Percentiles rank a stretch among this genome's conserved stretches.
Evolutionary conservation across 2,329 filamentous ascomycete species (phyloP).

Genomic region (Helotiales sp.): DNA sequence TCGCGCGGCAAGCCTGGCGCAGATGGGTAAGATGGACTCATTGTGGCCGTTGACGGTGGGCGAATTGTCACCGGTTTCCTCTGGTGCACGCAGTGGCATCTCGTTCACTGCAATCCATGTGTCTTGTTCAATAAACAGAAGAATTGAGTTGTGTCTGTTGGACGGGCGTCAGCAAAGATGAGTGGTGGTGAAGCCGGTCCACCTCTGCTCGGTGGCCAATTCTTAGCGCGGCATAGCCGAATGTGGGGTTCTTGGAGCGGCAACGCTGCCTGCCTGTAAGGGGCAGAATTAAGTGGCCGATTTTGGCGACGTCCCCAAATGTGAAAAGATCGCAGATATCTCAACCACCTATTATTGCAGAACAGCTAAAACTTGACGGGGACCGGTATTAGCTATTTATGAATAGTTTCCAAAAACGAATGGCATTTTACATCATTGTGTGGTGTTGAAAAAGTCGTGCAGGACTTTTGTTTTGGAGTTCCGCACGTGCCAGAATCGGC

Average conservation of each 20-base stretch:
- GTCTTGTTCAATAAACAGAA: slow-evolving; percentile 18
- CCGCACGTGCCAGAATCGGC: too few species aligned
- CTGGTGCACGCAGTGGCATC: slow-evolving; percentile 37
- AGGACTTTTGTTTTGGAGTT: too few species aligned
- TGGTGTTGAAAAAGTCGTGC: too few species aligned
- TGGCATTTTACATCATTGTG: too few species aligned
- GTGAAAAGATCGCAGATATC: too few species aligned
- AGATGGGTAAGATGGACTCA: slow-evolving; percentile 36
- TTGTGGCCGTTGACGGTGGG: slow-evolving; percentile 27
- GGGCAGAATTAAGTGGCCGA: too few species aligned
- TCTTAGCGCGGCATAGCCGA: slow-evolving; percentile 23
- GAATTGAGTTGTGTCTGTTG: slow-evolving; percentile 7
- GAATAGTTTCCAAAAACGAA: too few species aligned
- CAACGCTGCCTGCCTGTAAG: too few species aligned
- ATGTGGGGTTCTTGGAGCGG: slow-evolving; percentile 20
- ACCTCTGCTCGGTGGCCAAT: slow-evolving; percentile 7
- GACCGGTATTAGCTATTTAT: too few species aligned
- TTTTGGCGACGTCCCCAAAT: too few species aligned
- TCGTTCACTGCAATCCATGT: slow-evolving; percentile 37
- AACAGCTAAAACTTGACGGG: too few species aligned
- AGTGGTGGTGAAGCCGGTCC: slow-evolving; percentile 12
- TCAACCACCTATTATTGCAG: too few species aligned
- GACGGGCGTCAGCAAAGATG: slow-evolving; percentile 16
- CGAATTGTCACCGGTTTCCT: slow-evolving; percentile 35
- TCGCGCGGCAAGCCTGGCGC: slow-evolving; percentile 33